Evolutionary conservation across 805 yeast genomes (phyloP).

Genomic region (Spathaspora passalidarum): DNA sequence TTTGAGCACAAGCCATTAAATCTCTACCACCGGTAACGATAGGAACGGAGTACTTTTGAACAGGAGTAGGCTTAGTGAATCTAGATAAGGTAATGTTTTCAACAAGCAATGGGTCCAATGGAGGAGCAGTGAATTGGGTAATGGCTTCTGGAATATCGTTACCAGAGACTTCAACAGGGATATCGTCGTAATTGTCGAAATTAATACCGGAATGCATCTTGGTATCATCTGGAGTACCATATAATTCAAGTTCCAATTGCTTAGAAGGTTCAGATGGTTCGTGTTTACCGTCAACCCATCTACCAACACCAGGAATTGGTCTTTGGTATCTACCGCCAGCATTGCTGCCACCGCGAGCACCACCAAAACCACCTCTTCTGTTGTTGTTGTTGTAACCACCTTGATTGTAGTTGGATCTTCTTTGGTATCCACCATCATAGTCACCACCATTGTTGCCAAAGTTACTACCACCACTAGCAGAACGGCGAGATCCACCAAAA

Average conservation of each 20-base stretch:
- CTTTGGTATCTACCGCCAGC: constrained; percentile 30
- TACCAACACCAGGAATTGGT: constrained; percentile 64
- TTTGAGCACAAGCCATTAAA: constrained; percentile 96
- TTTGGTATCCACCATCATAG: constrained; percentile 11
- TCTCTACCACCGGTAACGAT: constrained; percentile 87
- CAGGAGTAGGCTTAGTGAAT: constrained; percentile 95
- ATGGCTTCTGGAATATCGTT: constrained; percentile 93
- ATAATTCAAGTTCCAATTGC: constrained; percentile 72
- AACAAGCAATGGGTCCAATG: constrained; percentile 80
- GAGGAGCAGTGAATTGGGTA: constrained; percentile 83
- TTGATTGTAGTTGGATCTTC: constrained; percentile 14
- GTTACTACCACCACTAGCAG: constrained; percentile 2
- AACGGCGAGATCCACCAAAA: constrained; percentile 10
- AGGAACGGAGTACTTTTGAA: constrained; percentile 90
- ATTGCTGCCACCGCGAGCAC: constrained; percentile 40
- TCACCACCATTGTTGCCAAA: constrained; percentile 3
- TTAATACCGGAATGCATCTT: constrained; percentile 91
- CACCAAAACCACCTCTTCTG: constrained; percentile 24
- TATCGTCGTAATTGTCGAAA: constrained; percentile 97
- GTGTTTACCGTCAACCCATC: constrained; percentile 85
- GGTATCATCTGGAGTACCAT: constrained; percentile 76
- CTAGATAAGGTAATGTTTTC: constrained; percentile 86
- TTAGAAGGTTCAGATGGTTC: constrained; percentile 74
- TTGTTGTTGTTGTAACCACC: constrained; percentile 15
- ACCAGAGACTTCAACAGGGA: constrained; percentile 98